phyloP scores from a whole-genome alignment of 177 flowering plant genomes.

The Telopea speciosissima region DNA sequence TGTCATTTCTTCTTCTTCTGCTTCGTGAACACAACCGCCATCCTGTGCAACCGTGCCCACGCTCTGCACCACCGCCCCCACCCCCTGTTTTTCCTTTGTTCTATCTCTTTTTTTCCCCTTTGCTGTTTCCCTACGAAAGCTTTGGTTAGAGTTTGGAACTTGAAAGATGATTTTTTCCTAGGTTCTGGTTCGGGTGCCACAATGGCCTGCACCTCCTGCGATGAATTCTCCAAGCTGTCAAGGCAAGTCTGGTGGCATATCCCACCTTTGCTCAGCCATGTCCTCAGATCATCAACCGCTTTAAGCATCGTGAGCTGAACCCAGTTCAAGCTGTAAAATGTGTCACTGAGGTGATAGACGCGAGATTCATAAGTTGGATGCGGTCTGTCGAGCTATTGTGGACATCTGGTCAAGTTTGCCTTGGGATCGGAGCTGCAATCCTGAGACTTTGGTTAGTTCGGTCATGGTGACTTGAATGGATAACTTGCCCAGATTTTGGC shows the following conservation, averaged over 20 bases:
- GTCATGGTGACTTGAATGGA: slow-evolving; percentile 35
- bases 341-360: slow-evolving; percentile 35
- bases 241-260: slow-evolving; percentile 58
- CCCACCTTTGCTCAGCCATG: slow-evolving; percentile 51
- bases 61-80: too few species aligned
- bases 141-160: too few species aligned
- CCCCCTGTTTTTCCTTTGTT: too few species aligned
- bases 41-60: too few species aligned
- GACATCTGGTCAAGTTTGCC: slow-evolving; percentile 8
- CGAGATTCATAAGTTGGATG: slow-evolving; percentile 30
- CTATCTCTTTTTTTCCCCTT: too few species aligned
- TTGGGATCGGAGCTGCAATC: slow-evolving; percentile 3
- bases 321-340: slow-evolving; percentile 12
- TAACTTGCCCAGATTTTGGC: slow-evolving; percentile 40
- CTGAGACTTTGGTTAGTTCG: slow-evolving; percentile 28
- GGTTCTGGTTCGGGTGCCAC: too few species aligned
- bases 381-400: slow-evolving; percentile 28
- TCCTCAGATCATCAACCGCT: slow-evolving; percentile 34
- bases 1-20: too few species aligned
- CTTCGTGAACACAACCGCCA: too few species aligned
- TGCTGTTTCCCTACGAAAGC: too few species aligned
- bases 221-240: slow-evolving; percentile 34
- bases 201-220: neutral
- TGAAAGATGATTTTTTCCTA: too few species aligned
- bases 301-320: slow-evolving; percentile 8